Evolutionary conservation across 805 yeast species (phyloP).

Genomic region (Ascoidea asiatica): DNA sequence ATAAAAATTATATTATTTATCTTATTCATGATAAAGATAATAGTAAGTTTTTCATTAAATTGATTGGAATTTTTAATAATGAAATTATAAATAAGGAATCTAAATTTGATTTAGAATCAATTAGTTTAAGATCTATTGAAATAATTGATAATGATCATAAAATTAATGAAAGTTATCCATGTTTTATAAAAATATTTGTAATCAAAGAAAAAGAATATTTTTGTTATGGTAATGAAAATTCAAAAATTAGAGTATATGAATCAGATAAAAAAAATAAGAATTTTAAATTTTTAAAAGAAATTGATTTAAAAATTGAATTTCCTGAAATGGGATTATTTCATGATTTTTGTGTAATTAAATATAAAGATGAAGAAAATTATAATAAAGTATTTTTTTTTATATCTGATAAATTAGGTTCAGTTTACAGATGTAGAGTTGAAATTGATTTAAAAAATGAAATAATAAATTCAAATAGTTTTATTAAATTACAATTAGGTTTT

Average conservation of each 20-base stretch:
- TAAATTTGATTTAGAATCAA: no score
- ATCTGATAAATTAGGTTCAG: background rate
- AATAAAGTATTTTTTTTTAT: no score
- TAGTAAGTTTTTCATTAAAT: background rate
- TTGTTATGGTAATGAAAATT: background rate
- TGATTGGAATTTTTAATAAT: background rate
- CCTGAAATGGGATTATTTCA: background rate
- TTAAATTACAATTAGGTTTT: background rate
- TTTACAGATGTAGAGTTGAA: background rate
- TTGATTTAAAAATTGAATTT: background rate
- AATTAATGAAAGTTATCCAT: background rate
- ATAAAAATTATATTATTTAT: no score
- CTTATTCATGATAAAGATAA: background rate
- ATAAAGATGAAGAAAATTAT: no score
- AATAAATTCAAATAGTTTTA: no score
- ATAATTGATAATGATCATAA: background rate
- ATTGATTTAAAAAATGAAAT: background rate
- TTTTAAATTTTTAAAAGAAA: no score
- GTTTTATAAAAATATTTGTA: background rate
- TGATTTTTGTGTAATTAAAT: background rate
- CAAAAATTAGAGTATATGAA: no score
- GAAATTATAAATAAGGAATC: background rate
- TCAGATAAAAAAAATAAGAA: background rate
- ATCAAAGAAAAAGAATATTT: no score
- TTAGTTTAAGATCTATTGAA: background rate